Evolutionary conservation across 306 rosid species (phyloP), one percentile per base, ranked within the genome.

Genomic region (Vigna nakashimae): DNA sequence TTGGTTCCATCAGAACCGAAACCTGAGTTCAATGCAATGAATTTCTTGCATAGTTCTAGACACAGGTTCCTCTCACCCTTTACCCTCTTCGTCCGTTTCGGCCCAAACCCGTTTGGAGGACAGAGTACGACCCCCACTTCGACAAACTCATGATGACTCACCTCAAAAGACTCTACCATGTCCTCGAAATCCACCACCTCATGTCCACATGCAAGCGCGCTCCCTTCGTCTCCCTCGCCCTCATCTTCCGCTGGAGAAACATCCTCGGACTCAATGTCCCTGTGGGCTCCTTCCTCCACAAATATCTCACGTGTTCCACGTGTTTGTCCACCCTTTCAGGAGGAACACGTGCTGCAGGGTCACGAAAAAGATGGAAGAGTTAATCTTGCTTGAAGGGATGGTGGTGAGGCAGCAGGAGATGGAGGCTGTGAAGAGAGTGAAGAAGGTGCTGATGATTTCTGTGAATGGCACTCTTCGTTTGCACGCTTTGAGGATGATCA

Each of bases 21-120:
- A 43, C 4, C 4, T 2, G 13, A 43, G 49, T 12, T 12, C 20
- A 32, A 32, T 7, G 16, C 13, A 1, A 89, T 90, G 90, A 80
- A 74, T 66, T 20, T 69, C 14, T 69, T 80, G 4, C 56, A 81
- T 10, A 65, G 68, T 45, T 65, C 65, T 38, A 82, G 65, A 72
- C 49, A 51, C 28, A 78, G 69, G 36, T 63, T 62, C 69, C 57
- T 38, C 46, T 64, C 64, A 12, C 80, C 80, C 38, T 80, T 80
- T 5, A 24, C 32, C 51, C 5, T 81, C 73, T 69, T 75, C 83
- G 42, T 10, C 77, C 1, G 64, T 80, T n/a, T 85, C 90, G 6
- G 97, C 95, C 0, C 94, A 78, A 65, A 91, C 97, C 63, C 91
- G 93, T 57, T 84, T 93, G 34, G 91, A 93, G 52, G 89, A 87